Base-by-base conservation (phyloP, 495 filamentous ascomycete species). In the Xylaria scruposa region DNA sequence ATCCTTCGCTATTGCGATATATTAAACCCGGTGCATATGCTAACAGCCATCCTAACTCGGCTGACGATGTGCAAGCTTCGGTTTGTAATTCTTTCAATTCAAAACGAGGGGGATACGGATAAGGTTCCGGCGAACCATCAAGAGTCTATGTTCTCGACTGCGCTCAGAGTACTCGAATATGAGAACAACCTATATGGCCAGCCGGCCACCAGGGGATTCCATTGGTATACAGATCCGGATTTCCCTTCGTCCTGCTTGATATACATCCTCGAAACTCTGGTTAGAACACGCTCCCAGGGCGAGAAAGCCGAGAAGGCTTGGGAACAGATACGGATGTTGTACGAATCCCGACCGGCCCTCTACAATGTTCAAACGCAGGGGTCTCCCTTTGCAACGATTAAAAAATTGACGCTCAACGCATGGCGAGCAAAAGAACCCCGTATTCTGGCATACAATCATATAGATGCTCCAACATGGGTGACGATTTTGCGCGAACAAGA, bases 1-100 rank as follows among this genome's bases (percentile, higher is more conserved):
- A 29, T 58, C 19, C 53, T 58, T 31, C 53, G 53, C 53, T 58
- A 58, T 31, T 58, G 53, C 53, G 53, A 58, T 58, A 58, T 58
- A 26, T 31, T 58, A 26, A 31, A 58, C 53, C 53, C 53, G 15
- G 53, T 58, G 53, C 53, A 58, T 58, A 31, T 58, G 24, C 53
- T 58, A 10, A 58, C 53, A 29, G 15, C 53, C 13, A 58, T 31
- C 29, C 5, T 31, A 26, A 26, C 53, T 31, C 24, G 53, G 15
- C 53, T 58, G 15, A 58, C 53, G 24, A 29, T 58, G 29, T 58
- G 24, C 10, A 58, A 58, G 29, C 53, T 58, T 29, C 53, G 53
- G 1, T 58, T 58, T 58, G 15, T 58, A 26, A 58, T 58, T 3
- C 53, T 58, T 58, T 51, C 47, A 12, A 51, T 51, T 51, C 47